Evolutionary conservation across 805 yeast species (phyloP).

Genomic region (Metschnikowia anglica): DNA sequence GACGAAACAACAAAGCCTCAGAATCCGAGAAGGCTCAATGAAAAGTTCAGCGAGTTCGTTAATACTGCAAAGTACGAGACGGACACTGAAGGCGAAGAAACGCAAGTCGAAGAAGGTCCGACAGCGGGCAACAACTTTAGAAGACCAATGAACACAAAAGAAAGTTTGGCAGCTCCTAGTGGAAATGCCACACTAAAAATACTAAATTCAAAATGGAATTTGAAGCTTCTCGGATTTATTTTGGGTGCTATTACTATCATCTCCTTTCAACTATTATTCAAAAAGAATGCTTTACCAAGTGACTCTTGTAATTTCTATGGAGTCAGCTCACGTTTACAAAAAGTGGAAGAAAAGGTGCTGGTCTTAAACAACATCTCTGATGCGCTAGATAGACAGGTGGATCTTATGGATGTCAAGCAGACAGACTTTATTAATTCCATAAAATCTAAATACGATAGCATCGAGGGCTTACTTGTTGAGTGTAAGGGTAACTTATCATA

Average conservation of each 20-base stretch:
- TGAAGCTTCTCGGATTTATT: not conserved
- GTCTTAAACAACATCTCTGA: slow-evolving; percentile 19
- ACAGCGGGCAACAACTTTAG: not conserved
- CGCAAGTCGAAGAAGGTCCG: not conserved
- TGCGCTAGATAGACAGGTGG: slow-evolving; percentile 22
- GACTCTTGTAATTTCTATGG: slow-evolving; percentile 1
- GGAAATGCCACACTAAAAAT: not conserved
- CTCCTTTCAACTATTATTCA: not conserved
- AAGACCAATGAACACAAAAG: not conserved
- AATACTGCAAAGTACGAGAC: slow-evolving; percentile 4
- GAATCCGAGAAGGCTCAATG: slow-evolving; percentile 14
- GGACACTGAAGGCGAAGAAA: slow-evolving; percentile 15
- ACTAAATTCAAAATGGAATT: not conserved
- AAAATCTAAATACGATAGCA: slow-evolving; percentile 20
- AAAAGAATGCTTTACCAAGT: not conserved
- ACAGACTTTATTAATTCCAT: slow-evolving; percentile 17
- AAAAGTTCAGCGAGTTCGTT: slow-evolving; percentile 20
- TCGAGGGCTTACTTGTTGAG: slow-evolving; percentile 17
- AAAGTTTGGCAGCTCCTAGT: not conserved
- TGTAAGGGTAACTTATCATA: slow-evolving; percentile 5
- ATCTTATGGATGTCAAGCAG: slow-evolving; percentile 20
- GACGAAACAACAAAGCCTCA: not conserved
- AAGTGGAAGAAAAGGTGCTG: slow-evolving; percentile 14
- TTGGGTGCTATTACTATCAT: not conserved
- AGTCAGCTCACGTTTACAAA: slow-evolving; percentile 12